Percentiles rank a stretch among this genome's conserved stretches.
phyloP scores from a whole-genome alignment of 306 rosid species.

The Argentina anserina region DNA sequence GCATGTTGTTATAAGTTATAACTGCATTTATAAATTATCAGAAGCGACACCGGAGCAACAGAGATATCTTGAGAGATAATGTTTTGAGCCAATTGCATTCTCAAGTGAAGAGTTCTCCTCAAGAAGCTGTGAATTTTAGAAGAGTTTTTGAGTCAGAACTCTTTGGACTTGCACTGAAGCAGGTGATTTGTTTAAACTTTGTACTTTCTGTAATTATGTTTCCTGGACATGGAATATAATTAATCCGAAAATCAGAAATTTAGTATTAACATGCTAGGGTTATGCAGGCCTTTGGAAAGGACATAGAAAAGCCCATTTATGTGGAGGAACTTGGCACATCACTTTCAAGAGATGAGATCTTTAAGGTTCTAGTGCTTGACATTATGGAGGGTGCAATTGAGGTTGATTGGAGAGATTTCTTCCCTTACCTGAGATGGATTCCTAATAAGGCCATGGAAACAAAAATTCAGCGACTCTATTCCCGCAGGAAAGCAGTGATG shows the following conservation, averaged over 20 bases:
- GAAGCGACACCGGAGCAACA: conserved; percentile 65
- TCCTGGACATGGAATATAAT: not conserved
- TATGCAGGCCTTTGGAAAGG: conserved; percentile 65
- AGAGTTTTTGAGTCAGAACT: conserved; percentile 59
- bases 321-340: conserved; percentile 60
- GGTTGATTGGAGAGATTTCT: conserved; percentile 98
- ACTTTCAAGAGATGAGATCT: conserved; percentile 50
- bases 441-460: conserved; percentile 61
- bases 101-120: conserved; percentile 40
- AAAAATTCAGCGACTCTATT: conserved; percentile 36
- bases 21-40: conserved; percentile 26
- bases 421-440: conserved; percentile 89
- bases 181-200: conserved; percentile 33
- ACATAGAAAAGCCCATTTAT: conserved; percentile 45
- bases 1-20: not conserved
- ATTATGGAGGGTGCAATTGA: conserved; percentile 89
- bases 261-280: not conserved
- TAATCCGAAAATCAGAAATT: not conserved
- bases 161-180: conserved; percentile 66
- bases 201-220: not conserved
- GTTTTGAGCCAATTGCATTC: conserved; percentile 39
- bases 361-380: conserved; percentile 63
- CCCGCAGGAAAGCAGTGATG: conserved; percentile 50
- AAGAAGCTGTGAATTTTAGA: conserved; percentile 57
- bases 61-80: conserved; percentile 63